Base-by-base conservation (phyloP, 176 grass and related monocot genomes). In the Hyparrhenia diplandra region DNA sequence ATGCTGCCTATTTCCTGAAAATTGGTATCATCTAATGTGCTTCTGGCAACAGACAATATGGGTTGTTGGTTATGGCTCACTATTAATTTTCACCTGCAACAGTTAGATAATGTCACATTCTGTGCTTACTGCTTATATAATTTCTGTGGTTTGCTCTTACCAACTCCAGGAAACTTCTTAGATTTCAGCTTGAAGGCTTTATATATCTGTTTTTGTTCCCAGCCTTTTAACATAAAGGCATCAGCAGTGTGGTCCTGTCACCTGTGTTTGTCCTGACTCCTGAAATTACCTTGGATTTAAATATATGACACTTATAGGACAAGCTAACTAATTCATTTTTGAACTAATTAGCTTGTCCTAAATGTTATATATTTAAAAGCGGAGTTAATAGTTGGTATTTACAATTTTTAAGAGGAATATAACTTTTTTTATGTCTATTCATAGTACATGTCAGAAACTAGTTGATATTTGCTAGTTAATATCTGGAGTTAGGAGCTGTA, bases 381-480 rank as follows among this genome's bases (percentile, higher is more conserved):
- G 10, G 39, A 70, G 2, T 27, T 69, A 25, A 43, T 16, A 27
- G 23, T 71, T 71, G 41, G 8, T 47, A 71, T 46, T 47, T 71
- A 14, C 41, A 47, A 47, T 17, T 71, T 43, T 46, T 71, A 28
- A 29, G 69, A 28, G 41, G 69, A 47, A 29, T 47, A 29, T 47
- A 18, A 45, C 25, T 18, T 7, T 47, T n/a, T 71, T 8, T 45
- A 29, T 69, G 35, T 64, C 31, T 69, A n/a, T 43, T 1, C 72
- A 39, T 23, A 39, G 18, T 28, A 78, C 51, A 82, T 52, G 40
- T 49, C 40, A 18, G 41, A 30, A 71, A 71, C 55, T 62, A 80
- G 52, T 75, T 75, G 40, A 34, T 39, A 18, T 70, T 65, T 75
- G 51, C 60, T 73, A 71, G 67, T 46, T 87, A 47, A 47, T 28